These are phyloP conservation scores for Lecanicillium sp. DNA, from an alignment of 2,329 filamentous ascomycete species.

Conservation along the genomic window DNA sequence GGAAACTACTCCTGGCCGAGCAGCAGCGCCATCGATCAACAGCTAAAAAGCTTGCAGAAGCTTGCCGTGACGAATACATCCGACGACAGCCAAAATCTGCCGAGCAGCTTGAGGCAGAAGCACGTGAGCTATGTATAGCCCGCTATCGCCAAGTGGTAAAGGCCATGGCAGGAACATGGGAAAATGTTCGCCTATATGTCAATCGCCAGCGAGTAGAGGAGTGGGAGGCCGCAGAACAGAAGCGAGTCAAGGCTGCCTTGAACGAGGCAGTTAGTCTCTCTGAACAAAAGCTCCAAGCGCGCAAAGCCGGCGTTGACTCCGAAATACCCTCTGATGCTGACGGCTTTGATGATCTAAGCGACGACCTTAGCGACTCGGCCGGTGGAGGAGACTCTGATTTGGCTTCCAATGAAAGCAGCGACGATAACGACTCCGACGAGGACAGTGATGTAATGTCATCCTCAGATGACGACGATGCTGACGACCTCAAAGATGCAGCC, in stretches of 20 bases:
- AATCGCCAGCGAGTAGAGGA: constrained; percentile 51
- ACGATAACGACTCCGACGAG: constrained; percentile 31
- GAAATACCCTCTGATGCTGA: constrained; percentile 38
- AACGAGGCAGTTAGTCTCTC: constrained; percentile 67
- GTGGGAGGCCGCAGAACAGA: constrained; percentile 59
- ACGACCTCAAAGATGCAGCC: constrained; percentile 43
- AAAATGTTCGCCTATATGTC: constrained; percentile 53
- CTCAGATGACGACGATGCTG: constrained; percentile 33
- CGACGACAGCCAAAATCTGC: constrained; percentile 64
- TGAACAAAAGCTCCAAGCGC: constrained; percentile 57
- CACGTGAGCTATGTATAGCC: constrained; percentile 54
- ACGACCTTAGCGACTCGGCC: constrained; percentile 31
- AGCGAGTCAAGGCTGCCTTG: constrained; percentile 56
- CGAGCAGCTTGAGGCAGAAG: constrained; percentile 77
- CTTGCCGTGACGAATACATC: constrained; percentile 68
- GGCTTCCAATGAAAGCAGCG: constrained; percentile 26
- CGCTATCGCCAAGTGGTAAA: constrained; percentile 66
- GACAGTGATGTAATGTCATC: constrained; percentile 50
- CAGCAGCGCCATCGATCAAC: constrained; percentile 66
- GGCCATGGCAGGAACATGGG: constrained; percentile 49
- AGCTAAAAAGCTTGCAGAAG: constrained; percentile 73
- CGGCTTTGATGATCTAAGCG: constrained; percentile 38
- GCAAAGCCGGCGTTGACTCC: constrained; percentile 45
- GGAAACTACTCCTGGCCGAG: constrained; percentile 71
- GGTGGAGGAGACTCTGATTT: constrained; percentile 23